Base-by-base conservation (phyloP, 371 early-diverging fungal species). In the Cokeromyces recurvatus region DNA sequence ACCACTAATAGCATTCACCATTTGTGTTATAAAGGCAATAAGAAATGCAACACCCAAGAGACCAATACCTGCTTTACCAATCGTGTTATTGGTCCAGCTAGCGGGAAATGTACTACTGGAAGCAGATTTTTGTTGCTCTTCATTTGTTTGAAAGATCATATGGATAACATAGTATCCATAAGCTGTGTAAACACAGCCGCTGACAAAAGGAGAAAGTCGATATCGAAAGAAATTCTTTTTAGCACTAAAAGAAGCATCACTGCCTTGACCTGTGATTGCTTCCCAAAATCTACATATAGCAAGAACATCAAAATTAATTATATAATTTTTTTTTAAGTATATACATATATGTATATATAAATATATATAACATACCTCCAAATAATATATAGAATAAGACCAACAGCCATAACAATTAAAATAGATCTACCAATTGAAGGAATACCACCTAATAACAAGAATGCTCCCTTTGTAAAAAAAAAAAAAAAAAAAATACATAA, bases 151-250 rank as follows among this genome's bases (percentile, higher is more conserved):
- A 46, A 59, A 60, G 1, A 70, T 61, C 71, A 74, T 69, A 21
- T 58, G 61, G 12, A 74, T 47, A 1, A 74, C 49, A 43, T 74
- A 74, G n/a, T 69, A 71, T 2, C 63, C 43, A 35, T 74, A 74
- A 2, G 64, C 71, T 5, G 56, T 46, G 43, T 74, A 74, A 10
- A 74, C 74, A 7, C 36, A 29, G 2, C 68, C 74, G 15, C 71
- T 70, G 19, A 74, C 71, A 46, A 74, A 65, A 1, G 74, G 74
- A 8, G 70, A 68, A 12, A 74, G 34, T n/a, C 74, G 66, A 40
- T 62, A 74, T 32, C 66, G 55, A 38, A 74, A 74, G 35, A 74
- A 70, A 32, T 70, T 74, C 41, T 61, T 63, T n/a, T 57, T 57
- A 20, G 55, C 52, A n/a, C 68, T 53, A 29, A 62, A 56, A 4